Evolutionary conservation across 306 rosid genomes (phyloP).

Genomic region (Rosa lucieae): DNA sequence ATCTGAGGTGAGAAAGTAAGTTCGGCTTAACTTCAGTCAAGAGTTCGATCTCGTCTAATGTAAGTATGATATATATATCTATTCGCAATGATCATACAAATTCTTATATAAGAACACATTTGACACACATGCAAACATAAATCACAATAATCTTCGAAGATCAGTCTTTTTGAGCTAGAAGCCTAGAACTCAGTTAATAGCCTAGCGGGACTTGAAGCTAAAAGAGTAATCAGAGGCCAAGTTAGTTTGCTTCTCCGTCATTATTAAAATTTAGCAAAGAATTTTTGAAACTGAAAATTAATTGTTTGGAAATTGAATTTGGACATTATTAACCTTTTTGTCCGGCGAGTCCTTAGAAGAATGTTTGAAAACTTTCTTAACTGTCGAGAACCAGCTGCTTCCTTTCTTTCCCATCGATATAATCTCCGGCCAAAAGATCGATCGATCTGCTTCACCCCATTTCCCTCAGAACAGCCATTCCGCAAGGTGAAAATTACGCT

Average conservation of each 20-base stretch:
- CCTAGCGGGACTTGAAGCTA: neutral
- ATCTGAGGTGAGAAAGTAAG: too few relatives aligned
- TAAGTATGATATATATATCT: neutral
- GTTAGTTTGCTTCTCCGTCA: neutral
- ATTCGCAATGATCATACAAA: neutral
- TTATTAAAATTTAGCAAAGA: neutral
- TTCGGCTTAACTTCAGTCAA: too few relatives aligned
- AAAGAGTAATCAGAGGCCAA: neutral
- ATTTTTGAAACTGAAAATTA: neutral
- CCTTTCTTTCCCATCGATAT: slow-evolving; percentile 83
- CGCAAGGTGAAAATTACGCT: neutral
- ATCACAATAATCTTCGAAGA: neutral
- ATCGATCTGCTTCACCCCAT: slow-evolving; percentile 26
- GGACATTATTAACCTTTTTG: slow-evolving; percentile 48
- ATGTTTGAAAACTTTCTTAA: slow-evolving; percentile 79
- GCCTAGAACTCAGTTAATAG: neutral
- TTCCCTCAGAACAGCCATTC: slow-evolving; percentile 16
- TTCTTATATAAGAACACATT: neutral
- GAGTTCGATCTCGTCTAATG: neutral
- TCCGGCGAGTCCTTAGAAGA: slow-evolving; percentile 63
- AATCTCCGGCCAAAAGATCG: slow-evolving; percentile 24
- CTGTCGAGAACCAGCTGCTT: slow-evolving; percentile 80
- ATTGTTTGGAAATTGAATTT: neutral
- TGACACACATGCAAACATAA: neutral
- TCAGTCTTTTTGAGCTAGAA: neutral